These are phyloP conservation scores for Leishmania turanica DNA, from an alignment of 208 protist genomes.

Conservation along the genomic window DNA sequence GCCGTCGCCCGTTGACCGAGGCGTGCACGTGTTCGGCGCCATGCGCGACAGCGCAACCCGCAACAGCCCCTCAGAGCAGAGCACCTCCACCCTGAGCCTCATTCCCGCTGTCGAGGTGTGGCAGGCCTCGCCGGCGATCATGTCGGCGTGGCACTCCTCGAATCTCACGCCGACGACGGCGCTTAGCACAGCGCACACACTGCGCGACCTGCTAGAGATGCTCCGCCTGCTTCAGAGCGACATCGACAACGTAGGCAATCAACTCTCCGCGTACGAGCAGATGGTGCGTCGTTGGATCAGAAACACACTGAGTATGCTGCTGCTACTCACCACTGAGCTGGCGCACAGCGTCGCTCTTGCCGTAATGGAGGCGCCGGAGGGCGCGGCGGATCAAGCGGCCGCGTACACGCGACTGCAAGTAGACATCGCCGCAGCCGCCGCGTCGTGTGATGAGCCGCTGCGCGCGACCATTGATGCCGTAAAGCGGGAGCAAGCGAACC, in stretches of 20 bases:
- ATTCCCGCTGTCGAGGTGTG: slow-evolving; percentile 22
- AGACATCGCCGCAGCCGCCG: slow-evolving; percentile 1
- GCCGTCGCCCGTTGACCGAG: slow-evolving; percentile 24
- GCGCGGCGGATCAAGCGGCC: background rate
- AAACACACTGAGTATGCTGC: slow-evolving; percentile 20
- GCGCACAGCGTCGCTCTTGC: slow-evolving; percentile 19
- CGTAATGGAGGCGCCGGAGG: background rate
- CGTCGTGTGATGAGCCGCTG: slow-evolving; percentile 10
- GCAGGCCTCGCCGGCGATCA: slow-evolving; percentile 21
- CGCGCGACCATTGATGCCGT: slow-evolving; percentile 10
- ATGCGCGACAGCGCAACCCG: slow-evolving; percentile 14
- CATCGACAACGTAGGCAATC: slow-evolving; percentile 34
- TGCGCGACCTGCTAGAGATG: slow-evolving; percentile 39
- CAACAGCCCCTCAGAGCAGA: slow-evolving; percentile 27
- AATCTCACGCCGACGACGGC: slow-evolving; percentile 9
- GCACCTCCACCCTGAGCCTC: slow-evolving; percentile 22
- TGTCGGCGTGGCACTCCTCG: slow-evolving; percentile 14
- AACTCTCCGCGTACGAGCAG: slow-evolving; percentile 31
- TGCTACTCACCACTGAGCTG: slow-evolving; percentile 21
- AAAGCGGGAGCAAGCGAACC: slow-evolving; percentile 19
- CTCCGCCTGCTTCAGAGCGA: slow-evolving; percentile 39
- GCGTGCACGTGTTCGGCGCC: slow-evolving; percentile 4
- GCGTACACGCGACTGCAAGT: slow-evolving; percentile 11
- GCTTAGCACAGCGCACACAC: background rate
- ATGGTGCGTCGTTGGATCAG: slow-evolving; percentile 20